phyloP scores from a whole-genome alignment of 2,329 filamentous ascomycete species.

The Geosmithia flava region DNA sequence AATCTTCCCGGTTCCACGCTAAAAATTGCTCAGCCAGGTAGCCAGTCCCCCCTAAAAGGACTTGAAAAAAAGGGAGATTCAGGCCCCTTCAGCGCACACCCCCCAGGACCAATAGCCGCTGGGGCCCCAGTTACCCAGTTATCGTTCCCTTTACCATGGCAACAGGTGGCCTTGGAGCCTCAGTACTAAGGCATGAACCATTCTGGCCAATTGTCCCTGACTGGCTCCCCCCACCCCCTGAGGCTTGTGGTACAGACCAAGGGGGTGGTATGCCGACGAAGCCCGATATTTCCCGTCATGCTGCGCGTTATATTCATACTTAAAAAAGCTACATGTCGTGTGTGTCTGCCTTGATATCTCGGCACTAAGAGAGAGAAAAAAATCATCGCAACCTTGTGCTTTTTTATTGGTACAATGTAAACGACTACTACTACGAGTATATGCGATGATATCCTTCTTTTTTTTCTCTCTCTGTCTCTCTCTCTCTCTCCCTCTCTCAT shows the following conservation, averaged over 20 bases:
- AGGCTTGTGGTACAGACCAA: not conserved
- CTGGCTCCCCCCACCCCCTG: not conserved
- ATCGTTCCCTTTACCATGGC: constrained; percentile 1
- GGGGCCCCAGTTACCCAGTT: not conserved
- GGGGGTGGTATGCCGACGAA: not conserved
- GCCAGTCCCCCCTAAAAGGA: not conserved
- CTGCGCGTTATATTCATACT: not conserved
- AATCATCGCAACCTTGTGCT: too few species aligned
- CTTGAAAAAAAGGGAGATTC: not conserved
- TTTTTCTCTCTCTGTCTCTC: too few species aligned
- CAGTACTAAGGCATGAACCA: not conserved
- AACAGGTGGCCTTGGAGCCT: constrained; percentile 2
- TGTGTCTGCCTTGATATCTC: not conserved
- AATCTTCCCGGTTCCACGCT: constrained; percentile 35
- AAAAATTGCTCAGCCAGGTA: constrained; percentile 6
- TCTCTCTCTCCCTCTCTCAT: too few species aligned
- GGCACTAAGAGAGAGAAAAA: not conserved
- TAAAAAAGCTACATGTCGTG: not conserved
- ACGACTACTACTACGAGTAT: too few species aligned
- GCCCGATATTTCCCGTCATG: not conserved
- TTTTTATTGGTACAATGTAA: too few species aligned
- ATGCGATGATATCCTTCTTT: too few species aligned
- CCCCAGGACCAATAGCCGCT: not conserved
- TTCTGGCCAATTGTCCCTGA: not conserved
- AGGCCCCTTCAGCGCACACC: not conserved